Conservation (phyloP, 495 filamentous ascomycete genomes). For the Pyrenopolyporus hunteri region DNA sequence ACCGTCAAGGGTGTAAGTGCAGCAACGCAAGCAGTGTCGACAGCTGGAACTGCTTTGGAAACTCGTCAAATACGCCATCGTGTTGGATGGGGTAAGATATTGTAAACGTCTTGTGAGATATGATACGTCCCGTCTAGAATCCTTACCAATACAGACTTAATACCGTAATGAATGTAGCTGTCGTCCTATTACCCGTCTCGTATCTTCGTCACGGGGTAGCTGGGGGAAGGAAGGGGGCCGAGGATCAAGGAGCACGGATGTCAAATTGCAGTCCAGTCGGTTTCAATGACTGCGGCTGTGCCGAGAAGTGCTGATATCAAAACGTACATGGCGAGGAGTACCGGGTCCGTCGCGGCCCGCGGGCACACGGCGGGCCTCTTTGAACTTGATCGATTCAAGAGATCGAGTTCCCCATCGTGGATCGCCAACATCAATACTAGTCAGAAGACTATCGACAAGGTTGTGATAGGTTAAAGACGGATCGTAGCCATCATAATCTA, state of each 20-base stretch:
- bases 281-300: slow-evolving; percentile 87
- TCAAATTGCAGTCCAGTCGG: slow-evolving; percentile 95
- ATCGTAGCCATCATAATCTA: not conserved
- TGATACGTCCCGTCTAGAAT: slow-evolving; percentile 8
- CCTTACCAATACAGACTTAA: slow-evolving; percentile 33
- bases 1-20: slow-evolving; percentile 8
- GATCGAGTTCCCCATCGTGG: slow-evolving; percentile 34
- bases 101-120: slow-evolving; percentile 5
- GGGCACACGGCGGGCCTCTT: slow-evolving; percentile 37
- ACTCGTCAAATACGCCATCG: slow-evolving; percentile 1
- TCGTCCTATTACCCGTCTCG: not conserved
- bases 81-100: slow-evolving; percentile 8
- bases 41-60: not conserved
- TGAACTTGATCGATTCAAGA: slow-evolving; percentile 25
- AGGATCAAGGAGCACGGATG: slow-evolving; percentile 79
- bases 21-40: not conserved
- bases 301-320: slow-evolving; percentile 76
- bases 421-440: slow-evolving; percentile 37
- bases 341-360: slow-evolving; percentile 40
- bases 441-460: not conserved
- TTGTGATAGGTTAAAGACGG: not conserved
- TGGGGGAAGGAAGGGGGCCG: not conserved
- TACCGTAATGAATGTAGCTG: slow-evolving; percentile 5
- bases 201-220: not conserved
- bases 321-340: slow-evolving; percentile 44